These are phyloP conservation scores for Trichoderma lentiforme DNA, from an alignment of 2,329 filamentous ascomycete species.

Conservation along the genomic window DNA sequence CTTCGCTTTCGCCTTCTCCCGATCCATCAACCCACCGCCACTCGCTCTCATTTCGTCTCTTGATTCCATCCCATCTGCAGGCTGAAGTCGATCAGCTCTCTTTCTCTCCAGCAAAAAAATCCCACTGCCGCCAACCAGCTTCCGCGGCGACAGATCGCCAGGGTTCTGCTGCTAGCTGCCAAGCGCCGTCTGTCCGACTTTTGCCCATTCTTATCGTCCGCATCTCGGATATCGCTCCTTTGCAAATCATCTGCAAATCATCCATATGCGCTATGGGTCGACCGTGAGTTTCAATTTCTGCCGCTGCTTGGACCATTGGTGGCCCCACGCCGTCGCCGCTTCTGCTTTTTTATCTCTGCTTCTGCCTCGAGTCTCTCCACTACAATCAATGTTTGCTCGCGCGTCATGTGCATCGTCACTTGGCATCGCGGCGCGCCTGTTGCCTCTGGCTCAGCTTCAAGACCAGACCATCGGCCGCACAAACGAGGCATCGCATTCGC, in stretches of 20 bases:
- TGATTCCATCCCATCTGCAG: neutral
- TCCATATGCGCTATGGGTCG: slow-evolving; percentile 15
- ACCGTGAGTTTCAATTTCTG: slow-evolving; percentile 15
- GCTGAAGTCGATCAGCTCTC: neutral
- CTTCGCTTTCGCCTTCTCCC: neutral
- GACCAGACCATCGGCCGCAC: neutral
- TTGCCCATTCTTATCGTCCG: neutral
- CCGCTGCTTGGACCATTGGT: neutral
- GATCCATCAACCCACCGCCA: slow-evolving; percentile 2
- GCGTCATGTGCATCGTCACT: neutral
- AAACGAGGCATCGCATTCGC: neutral
- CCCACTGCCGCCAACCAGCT: neutral
- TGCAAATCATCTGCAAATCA: neutral
- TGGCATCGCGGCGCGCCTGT: neutral
- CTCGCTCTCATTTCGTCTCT: neutral
- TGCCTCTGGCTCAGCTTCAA: neutral
- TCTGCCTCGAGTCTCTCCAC: neutral
- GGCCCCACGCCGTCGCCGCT: neutral
- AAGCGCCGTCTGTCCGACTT: neutral
- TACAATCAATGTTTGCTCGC: neutral
- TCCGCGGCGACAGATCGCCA: neutral
- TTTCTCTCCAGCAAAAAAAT: neutral
- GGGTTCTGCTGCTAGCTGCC: neutral
- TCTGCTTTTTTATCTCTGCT: neutral
- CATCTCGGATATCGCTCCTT: neutral